phyloP scores from a whole-genome alignment of 352 stramenopile genomes.

The Phytopythium vexans region DNA sequence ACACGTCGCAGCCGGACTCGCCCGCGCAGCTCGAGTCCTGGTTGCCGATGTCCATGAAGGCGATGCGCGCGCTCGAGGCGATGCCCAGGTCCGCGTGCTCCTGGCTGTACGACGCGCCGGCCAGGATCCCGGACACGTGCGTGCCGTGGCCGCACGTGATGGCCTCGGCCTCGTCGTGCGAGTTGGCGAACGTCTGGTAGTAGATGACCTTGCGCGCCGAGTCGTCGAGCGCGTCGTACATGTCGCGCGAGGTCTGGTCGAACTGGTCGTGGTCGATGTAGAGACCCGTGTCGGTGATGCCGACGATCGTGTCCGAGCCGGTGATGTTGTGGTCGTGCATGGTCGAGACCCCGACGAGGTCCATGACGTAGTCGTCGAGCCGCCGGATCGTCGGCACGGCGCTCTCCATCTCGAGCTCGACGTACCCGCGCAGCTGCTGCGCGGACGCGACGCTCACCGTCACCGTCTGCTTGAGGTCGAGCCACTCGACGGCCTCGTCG shows the following conservation, averaged over 20 bases:
- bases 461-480: conserved; percentile 55
- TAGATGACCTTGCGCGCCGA: conserved; percentile 77
- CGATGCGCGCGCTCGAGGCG: conserved; percentile 73
- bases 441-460: conserved; percentile 29
- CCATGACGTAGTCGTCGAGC: conserved; percentile 52
- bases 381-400: conserved; percentile 18
- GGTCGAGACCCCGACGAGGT: conserved; percentile 46
- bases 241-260: conserved; percentile 44
- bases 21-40: conserved; percentile 34
- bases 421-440: conserved; percentile 27
- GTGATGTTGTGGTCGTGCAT: conserved; percentile 69
- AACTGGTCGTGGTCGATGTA: conserved; percentile 86
- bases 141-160: conserved; percentile 83
- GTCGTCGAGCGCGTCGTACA: conserved; percentile 54
- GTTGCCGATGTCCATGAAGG: conserved; percentile 88
- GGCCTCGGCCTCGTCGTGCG: conserved; percentile 57
- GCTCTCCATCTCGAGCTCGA: conserved; percentile 1
- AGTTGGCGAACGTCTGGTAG: conserved; percentile 77
- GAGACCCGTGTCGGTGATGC: conserved; percentile 71
- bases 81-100: conserved; percentile 54
- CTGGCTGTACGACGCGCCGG: conserved; percentile 50
- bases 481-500: conserved; percentile 64
- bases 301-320: conserved; percentile 57
- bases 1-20: conserved; percentile 33
- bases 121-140: conserved; percentile 81